Evolutionary conservation across 2,329 filamentous ascomycete species (phyloP).

Genomic region (Trichoderma hamatum): DNA sequence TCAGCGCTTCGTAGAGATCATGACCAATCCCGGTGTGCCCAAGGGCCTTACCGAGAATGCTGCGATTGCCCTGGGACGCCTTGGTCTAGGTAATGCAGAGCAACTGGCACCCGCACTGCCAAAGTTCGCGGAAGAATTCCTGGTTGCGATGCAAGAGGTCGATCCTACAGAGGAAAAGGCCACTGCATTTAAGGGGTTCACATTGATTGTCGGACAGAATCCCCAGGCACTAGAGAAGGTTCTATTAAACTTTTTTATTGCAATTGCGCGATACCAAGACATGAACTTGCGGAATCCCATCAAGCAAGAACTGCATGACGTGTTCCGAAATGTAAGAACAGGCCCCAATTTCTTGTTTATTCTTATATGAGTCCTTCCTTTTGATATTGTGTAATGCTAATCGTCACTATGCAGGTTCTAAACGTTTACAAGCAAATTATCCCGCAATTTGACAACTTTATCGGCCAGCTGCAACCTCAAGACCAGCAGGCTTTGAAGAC

Average conservation of each 20-base stretch:
- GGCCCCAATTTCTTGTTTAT: not conserved
- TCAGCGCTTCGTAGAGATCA: constrained; percentile 76
- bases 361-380: not conserved
- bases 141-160: constrained; percentile 80
- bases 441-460: constrained; percentile 59
- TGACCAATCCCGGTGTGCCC: constrained; percentile 82
- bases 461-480: constrained; percentile 52
- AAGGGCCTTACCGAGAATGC: constrained; percentile 90
- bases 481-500: constrained; percentile 54
- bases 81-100: constrained; percentile 79
- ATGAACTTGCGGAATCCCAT: constrained; percentile 62
- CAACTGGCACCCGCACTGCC: constrained; percentile 77
- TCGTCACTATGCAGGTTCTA: constrained; percentile 47
- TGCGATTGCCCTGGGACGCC: constrained; percentile 84
- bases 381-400: not conserved
- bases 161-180: constrained; percentile 92
- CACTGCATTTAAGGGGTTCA: constrained; percentile 89
- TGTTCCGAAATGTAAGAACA: constrained; percentile 72
- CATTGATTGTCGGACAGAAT: constrained; percentile 79
- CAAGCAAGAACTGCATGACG: constrained; percentile 67
- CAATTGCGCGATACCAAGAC: constrained; percentile 78
- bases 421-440: constrained; percentile 62
- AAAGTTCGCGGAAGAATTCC: constrained; percentile 79
- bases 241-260: constrained; percentile 77
- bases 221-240: constrained; percentile 90